Conservation (phyloP, 2,329 filamentous ascomycete genomes). For the Ophiocordyceps polyrhachis-furcata region DNA sequence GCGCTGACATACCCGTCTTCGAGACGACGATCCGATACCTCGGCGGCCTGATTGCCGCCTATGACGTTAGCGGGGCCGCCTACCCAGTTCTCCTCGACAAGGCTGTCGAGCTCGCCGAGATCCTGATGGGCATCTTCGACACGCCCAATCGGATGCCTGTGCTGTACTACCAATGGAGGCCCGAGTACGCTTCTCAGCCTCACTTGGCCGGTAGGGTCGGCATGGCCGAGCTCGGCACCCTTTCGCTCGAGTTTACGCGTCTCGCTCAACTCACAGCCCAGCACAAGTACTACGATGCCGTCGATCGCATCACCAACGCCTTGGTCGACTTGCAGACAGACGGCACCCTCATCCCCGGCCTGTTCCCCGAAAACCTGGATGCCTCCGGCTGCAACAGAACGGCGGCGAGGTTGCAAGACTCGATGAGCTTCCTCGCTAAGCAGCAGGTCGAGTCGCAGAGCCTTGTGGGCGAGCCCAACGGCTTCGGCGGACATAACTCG, state of each 20-base stretch:
- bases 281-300: constrained; percentile 73
- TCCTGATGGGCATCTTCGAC: constrained; percentile 70
- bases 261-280: constrained; percentile 71
- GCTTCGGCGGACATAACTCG: constrained; percentile 5
- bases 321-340: constrained; percentile 56
- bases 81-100: constrained; percentile 58
- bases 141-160: constrained; percentile 89
- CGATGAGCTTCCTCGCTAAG: constrained; percentile 17
- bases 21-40: constrained; percentile 86
- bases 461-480: constrained; percentile 10
- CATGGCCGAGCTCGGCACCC: constrained; percentile 56
- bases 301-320: constrained; percentile 68
- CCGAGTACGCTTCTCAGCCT: constrained; percentile 40
- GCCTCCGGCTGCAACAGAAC: constrained; percentile 58
- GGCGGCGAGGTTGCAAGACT: constrained; percentile 13
- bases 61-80: constrained; percentile 57
- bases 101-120: constrained; percentile 59
- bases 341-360: constrained; percentile 50
- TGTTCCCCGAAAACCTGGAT: constrained; percentile 66
- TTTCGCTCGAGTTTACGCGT: constrained; percentile 78
- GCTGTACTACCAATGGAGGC: constrained; percentile 63
- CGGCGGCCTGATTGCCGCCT: constrained; percentile 69
- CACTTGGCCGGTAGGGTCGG: constrained; percentile 41
- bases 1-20: constrained; percentile 66
- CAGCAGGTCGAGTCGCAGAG: constrained; percentile 16